Base-by-base conservation (phyloP, 208 protist genomes). In the Vickermania spadyakhi region DNA sequence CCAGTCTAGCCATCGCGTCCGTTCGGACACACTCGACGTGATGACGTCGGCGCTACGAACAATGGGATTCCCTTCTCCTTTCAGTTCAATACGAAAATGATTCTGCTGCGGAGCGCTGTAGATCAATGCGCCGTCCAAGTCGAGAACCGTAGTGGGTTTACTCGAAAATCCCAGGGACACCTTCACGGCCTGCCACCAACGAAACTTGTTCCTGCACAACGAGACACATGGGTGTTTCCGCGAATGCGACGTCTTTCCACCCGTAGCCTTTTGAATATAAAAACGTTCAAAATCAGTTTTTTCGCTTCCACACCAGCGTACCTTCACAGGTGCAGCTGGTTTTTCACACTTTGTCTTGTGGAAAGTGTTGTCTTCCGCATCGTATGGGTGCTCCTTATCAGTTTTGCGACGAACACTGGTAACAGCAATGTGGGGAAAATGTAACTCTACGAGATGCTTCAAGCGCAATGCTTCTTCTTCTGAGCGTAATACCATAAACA, bases 1-100 rank as follows among this genome's bases (percentile, higher is more conserved):
- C 36, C 61, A 58, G 13, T 59, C 60, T 18, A 71, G 31, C 66
- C 66, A 71, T 45, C 29, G 25, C 13, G 22, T 21, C 66, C 55
- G 26, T 21, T 41, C 59, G 4, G 23, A 23, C 14, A 49, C 51
- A 2, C 59, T 60, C 14, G 58, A 29, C 2, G 59, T 54, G 28
- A 66, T 21, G 0, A 59, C 58, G n/a, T 71, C 66, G 28, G 65
- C 60, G 21, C 45, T 11, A 14, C 62, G 21, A 7, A 26, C 22
- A 7, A 22, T 11, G 11, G 22, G 52, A 5, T 11, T 7, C 18
- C 36, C 36, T 18, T 45, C 36, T 18, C 36, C 36, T 7, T 7
- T 7, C 11, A 45, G 18, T 18, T 45, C 36, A 7, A 45, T 18
- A 45, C 11, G 18, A 45, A 45, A 45, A 45, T 7, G 11, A 45